phyloP scores from a whole-genome alignment of 306 rosid genomes.

The Benincasa hispida region DNA sequence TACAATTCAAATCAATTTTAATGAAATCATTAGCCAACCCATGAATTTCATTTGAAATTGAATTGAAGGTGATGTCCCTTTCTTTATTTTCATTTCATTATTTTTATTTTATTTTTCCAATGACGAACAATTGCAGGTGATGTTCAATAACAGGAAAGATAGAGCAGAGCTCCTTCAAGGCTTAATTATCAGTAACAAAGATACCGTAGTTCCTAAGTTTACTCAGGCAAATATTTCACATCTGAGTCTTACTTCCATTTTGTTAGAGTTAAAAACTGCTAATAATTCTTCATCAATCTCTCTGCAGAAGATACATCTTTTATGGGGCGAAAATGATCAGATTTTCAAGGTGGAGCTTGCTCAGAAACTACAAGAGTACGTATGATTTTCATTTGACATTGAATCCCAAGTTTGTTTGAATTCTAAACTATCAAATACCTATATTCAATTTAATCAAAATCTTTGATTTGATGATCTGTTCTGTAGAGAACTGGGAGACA shows the following conservation, averaged over 20 bases:
- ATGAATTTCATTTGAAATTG: too few species aligned
- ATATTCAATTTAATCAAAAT: too few species aligned
- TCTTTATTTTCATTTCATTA: background rate
- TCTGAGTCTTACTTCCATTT: background rate
- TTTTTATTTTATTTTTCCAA: background rate
- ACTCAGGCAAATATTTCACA: slow-evolving; percentile 36
- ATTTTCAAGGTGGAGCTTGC: slow-evolving; percentile 66
- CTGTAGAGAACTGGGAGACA: slow-evolving; percentile 42
- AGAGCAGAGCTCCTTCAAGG: slow-evolving; percentile 63
- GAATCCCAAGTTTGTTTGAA: background rate
- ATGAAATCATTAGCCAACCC: too few species aligned
- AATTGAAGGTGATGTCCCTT: too few species aligned
- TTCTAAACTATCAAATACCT: too few species aligned
- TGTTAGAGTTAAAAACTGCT: background rate
- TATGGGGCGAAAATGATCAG: slow-evolving; percentile 90
- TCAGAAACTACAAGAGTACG: slow-evolving; percentile 60
- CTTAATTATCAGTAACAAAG: slow-evolving; percentile 39
- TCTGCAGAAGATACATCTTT: slow-evolving; percentile 62
- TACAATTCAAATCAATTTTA: too few species aligned
- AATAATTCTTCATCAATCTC: background rate
- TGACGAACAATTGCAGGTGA: slow-evolving; percentile 39
- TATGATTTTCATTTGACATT: background rate
- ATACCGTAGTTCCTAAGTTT: slow-evolving; percentile 36
- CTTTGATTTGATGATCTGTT: background rate
- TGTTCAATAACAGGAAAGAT: slow-evolving; percentile 82